Evolutionary conservation across 1,139 yeast species (phyloP), one percentile per base, ranked within the genome.

Genomic region (Lodderomyces oxycetoniae): DNA sequence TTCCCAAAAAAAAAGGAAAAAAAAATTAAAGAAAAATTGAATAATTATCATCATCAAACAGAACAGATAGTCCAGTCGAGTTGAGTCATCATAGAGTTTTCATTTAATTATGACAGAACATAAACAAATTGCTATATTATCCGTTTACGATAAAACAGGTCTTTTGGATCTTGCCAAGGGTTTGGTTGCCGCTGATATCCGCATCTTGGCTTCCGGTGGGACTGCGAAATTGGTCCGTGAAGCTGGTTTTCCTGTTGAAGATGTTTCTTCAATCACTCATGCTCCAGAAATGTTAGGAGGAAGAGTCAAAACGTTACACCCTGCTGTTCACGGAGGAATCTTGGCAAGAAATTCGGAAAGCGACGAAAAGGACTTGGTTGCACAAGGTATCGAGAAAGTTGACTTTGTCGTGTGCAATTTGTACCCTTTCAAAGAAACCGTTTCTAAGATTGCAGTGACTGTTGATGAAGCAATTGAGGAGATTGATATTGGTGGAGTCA

Each of bases 281-380:
- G 97, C 97, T 24, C 98, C 98, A 36, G 98, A 91, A 65, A 91
- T 91, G 96, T 74, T 91, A 49, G 95, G 96, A 40, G 98, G 98
- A 43, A 78, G 98, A 67, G 98, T 91, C 52, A 91, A 91, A 72
- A 91, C 98, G 40, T 74, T 91, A 53, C 98, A 91, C 61, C 98
- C 98, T 28, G 97, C 97, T 30, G 96, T 91, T 41, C 98, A 91
- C 60, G 98, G 95, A 49, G 98, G 97, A 70, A 91, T 91, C 52
- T 75, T 91, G 49, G 97, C 98, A 36, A 79, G 97, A 68, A 77
- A 91, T 66, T 73, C 85, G 57, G 94, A 84, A 51, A 72, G 85
- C 44, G 98, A 91, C 61, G 95, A 88, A 62, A 66, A 76, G 49
- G 98, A 91, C 61, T 77, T 91, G 56, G 73, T 73, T 39, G 82